Conservation (phyloP, 257 asterid species). For the Jacaranda copaia region DNA sequence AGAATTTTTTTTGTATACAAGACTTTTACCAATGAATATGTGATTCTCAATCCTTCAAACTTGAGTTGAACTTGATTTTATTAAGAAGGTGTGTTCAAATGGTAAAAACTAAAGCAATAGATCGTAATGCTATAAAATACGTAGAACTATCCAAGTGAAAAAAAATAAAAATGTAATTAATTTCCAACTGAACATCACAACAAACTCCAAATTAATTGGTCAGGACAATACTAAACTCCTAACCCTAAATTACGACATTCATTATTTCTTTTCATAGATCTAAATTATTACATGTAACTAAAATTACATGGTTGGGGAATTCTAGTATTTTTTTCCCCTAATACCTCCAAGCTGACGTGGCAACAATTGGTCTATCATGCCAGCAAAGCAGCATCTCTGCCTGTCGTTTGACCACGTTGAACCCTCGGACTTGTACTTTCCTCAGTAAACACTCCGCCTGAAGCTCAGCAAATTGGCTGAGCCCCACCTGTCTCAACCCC, state of each 20-base stretch:
- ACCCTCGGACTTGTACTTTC: slow-evolving; percentile 64
- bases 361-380: slow-evolving; percentile 69
- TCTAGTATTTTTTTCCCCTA: slow-evolving; percentile 32
- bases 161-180: neutral
- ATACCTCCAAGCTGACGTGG: slow-evolving; percentile 81
- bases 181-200: neutral
- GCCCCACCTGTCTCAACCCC: slow-evolving; percentile 67
- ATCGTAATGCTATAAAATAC: too few relatives aligned
- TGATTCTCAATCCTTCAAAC: too few relatives aligned
- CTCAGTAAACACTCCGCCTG: slow-evolving; percentile 75
- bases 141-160: too few relatives aligned
- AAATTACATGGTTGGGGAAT: neutral
- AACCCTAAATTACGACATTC: neutral
- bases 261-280: neutral
- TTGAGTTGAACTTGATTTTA: too few relatives aligned
- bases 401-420: slow-evolving; percentile 69
- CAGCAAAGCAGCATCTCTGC: slow-evolving; percentile 89
- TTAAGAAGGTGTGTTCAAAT: too few relatives aligned
- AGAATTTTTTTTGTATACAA: too few relatives aligned
- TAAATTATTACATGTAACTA: neutral
- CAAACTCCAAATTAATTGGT: neutral
- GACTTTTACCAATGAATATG: too few relatives aligned
- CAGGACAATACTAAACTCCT: neutral
- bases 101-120: too few relatives aligned
- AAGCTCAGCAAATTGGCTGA: slow-evolving; percentile 70